Evolutionary conservation across 768 basidiomycete species (phyloP).

Genomic region (Mycena sanguinolenta): DNA sequence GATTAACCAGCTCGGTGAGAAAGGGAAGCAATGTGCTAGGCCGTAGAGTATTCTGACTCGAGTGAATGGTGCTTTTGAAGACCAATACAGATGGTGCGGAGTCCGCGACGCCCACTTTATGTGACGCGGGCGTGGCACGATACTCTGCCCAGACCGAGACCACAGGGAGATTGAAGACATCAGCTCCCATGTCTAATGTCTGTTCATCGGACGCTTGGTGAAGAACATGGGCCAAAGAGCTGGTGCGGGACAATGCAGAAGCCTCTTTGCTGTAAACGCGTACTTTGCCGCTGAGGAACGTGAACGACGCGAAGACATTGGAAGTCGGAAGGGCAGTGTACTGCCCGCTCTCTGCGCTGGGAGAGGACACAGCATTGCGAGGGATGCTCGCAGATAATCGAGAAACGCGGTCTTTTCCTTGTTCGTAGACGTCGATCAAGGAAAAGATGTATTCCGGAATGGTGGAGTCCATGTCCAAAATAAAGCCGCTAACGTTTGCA

Average conservation of each 20-base stretch:
- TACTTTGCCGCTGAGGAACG: constrained; percentile 89
- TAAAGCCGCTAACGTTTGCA: constrained; percentile 86
- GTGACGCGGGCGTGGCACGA: constrained; percentile 65
- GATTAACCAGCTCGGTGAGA: constrained; percentile 78
- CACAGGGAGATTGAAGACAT: constrained; percentile 79
- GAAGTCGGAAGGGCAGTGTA: constrained; percentile 64
- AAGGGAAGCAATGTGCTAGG: constrained; percentile 87
- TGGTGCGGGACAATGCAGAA: constrained; percentile 54
- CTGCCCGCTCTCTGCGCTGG: constrained; percentile 28
- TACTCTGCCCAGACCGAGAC: constrained; percentile 90
- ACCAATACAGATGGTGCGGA: constrained; percentile 72
- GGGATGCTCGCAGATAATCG: constrained; percentile 70
- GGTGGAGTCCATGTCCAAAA: constrained; percentile 85
- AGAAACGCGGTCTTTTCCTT: constrained; percentile 84
- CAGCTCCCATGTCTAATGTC: constrained; percentile 66
- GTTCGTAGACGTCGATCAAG: constrained; percentile 87
- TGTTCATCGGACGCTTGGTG: constrained; percentile 67
- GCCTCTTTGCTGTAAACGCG: constrained; percentile 72
- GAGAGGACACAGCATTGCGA: constrained; percentile 44
- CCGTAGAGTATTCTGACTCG: constrained; percentile 86
- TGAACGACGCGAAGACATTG: constrained; percentile 73
- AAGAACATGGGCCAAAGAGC: constrained; percentile 49
- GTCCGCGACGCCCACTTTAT: constrained; percentile 49
- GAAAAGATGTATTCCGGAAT: constrained; percentile 85
- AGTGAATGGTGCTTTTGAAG: constrained; percentile 91